Conservation (phyloP, 352 stramenopile genomes). For the Pythium brachiatum region DNA sequence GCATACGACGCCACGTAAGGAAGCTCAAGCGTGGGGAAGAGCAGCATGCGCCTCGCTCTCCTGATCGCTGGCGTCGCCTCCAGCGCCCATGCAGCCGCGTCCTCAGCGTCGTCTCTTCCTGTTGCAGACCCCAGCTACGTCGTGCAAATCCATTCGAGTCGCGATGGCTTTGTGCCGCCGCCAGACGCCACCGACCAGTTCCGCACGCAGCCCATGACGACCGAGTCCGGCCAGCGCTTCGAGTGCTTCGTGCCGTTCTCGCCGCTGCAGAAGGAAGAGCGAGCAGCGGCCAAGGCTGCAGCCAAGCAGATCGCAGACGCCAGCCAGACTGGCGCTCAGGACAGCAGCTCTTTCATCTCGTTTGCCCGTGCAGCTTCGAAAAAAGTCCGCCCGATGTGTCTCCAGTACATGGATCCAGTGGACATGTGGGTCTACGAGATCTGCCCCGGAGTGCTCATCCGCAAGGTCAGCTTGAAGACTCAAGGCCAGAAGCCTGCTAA, state of each 20-base stretch:
- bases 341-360: conserved; percentile 31
- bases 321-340: conserved; percentile 1
- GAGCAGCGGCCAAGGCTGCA: not conserved
- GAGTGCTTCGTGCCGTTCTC: conserved; percentile 69
- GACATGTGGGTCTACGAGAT: conserved; percentile 67
- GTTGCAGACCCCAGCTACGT: conserved; percentile 51
- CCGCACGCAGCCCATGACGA: conserved; percentile 60
- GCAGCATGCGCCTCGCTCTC: not conserved
- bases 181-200: conserved; percentile 15
- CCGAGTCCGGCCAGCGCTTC: conserved; percentile 58
- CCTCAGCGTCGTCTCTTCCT: not conserved
- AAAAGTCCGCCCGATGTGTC: conserved; percentile 61
- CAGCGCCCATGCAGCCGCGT: not conserved
- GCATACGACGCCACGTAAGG: conserved; percentile 24
- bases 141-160: conserved; percentile 59
- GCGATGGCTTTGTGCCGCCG: conserved; percentile 33
- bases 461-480: conserved; percentile 37
- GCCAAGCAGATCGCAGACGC: not conserved
- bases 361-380: conserved; percentile 51
- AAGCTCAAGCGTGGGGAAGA: not conserved
- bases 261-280: conserved; percentile 6
- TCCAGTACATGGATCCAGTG: conserved; percentile 54
- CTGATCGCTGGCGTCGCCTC: conserved; percentile 1
- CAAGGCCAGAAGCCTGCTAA: not conserved
- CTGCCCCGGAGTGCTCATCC: conserved; percentile 53